A percentile compares a stretch with the other conserved stretches of the same genome.
Conservation (phyloP, 2,329 filamentous ascomycete species). For the Incumbomyces delicatus region DNA sequence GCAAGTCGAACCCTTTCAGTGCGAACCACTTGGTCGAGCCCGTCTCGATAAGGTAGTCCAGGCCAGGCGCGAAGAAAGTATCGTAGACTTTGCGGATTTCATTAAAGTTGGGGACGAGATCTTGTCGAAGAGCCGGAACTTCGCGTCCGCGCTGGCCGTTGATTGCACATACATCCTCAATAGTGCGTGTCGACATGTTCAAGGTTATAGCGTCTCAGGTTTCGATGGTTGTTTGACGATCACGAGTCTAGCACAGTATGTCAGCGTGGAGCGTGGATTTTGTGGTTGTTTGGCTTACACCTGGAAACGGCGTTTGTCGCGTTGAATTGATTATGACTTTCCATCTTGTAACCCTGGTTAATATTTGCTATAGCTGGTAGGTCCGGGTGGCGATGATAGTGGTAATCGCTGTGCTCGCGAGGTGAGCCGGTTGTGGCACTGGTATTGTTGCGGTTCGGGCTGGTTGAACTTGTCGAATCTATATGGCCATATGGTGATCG, state of each 20-base stretch:
- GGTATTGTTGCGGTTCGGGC: constrained; percentile 10
- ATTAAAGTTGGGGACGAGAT: constrained; percentile 45
- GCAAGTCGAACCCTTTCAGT: constrained; percentile 41
- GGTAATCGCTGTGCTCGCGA: constrained; percentile 16
- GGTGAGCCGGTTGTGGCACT: constrained; percentile 13
- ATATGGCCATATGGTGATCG: constrained; percentile 7
- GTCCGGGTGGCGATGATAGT: constrained; percentile 16
- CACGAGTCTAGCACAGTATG: constrained; percentile 2
- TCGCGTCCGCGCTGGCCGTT: constrained; percentile 35
- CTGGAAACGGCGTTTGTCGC: constrained; percentile 1
- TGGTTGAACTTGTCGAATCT: constrained; percentile 15
- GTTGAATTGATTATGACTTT: constrained; percentile 6
- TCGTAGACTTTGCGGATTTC: constrained; percentile 64
- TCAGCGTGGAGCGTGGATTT: constrained; percentile 1
- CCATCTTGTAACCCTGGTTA: constrained; percentile 20
- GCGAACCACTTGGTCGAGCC: constrained; percentile 57
- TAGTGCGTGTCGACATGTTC: constrained; percentile 51
- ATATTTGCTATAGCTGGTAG: constrained; percentile 15
- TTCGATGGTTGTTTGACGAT: background rate
- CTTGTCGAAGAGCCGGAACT: constrained; percentile 47
- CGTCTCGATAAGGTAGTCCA: constrained; percentile 71
- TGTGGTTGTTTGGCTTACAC: background rate
- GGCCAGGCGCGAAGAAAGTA: constrained; percentile 63
- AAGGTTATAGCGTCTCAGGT: constrained; percentile 24
- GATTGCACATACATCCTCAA: constrained; percentile 62